These are phyloP conservation scores for Lactarius vividus DNA, from an alignment of 768 basidiomycete genomes.

Conservation along the genomic window DNA sequence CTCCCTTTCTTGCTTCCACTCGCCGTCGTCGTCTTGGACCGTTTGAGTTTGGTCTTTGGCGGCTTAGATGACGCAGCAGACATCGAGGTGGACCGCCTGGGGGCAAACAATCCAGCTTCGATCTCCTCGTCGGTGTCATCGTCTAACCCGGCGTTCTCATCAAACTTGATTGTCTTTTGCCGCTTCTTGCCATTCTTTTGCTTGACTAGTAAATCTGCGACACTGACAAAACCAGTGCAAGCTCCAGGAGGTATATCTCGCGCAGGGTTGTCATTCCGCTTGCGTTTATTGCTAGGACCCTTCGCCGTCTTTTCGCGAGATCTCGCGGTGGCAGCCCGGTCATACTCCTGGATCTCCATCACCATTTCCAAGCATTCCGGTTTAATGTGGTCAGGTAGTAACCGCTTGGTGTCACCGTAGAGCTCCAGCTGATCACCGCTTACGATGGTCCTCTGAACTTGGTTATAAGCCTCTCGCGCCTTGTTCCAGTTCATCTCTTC, in stretches of 20 bases:
- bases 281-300: conserved; percentile 53
- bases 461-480: conserved; percentile 80
- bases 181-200: conserved; percentile 43
- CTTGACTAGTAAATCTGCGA: conserved; percentile 59
- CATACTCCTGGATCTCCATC: conserved; percentile 77
- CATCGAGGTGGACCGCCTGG: conserved; percentile 50
- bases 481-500: conserved; percentile 91
- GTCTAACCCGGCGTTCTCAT: conserved; percentile 50
- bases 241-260: conserved; percentile 78
- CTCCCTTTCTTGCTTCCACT: conserved; percentile 37
- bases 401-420: conserved; percentile 86
- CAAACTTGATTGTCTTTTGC: conserved; percentile 41
- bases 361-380: conserved; percentile 76
- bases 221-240: conserved; percentile 66
- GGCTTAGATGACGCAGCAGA: conserved; percentile 39
- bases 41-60: conserved; percentile 37
- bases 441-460: conserved; percentile 85
- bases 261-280: conserved; percentile 61
- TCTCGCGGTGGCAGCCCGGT: conserved; percentile 47
- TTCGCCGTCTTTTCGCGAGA: conserved; percentile 34
- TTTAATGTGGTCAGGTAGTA: conserved; percentile 75
- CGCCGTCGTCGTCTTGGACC: conserved; percentile 41
- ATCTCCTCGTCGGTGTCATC: conserved; percentile 70
- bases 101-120: conserved; percentile 49
- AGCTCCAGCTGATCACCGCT: conserved; percentile 86